Evolutionary conservation across 768 basidiomycete genomes (phyloP), one percentile per base, ranked within the genome.

Genomic region (Amanita rubescens): DNA sequence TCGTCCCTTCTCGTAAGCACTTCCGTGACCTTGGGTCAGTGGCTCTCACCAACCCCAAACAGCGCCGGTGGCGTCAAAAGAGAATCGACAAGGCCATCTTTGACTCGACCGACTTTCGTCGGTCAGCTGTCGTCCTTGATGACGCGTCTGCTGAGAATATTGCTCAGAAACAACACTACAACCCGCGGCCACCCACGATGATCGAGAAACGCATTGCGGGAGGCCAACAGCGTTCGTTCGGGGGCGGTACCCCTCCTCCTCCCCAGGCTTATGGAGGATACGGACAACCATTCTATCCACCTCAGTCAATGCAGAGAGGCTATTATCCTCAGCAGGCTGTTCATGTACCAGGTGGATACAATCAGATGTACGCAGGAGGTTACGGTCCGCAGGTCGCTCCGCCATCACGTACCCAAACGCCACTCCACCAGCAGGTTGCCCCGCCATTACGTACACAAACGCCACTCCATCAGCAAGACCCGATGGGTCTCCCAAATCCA

Each of bases 111-210:
- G 75, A 75, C 9, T 86, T 86, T 74, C 77, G 79, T 49, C 80
- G 82, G 49, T 87, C 86, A 12, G 79, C 77, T n/a, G 62, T 82
- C 14, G 64, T 86, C 20, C 68, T 82, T 20, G 71, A 80, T 44
- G 84, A 85, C 68, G 24, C 69, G 69, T 4, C 70, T 70, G 42
- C 68, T 71, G 42, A 72, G 72, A 53, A 69, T 65, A 7, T 9
- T 7, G 10, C 25, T 15, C 42, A 62, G 69, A 51, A 67, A 68
- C n/a, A n/a, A n/a, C 25, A 72, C 76, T 0, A 72, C 75, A 0
- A 78, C 54, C 79, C 79, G 15, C 76, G 79, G 17, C 80, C 83
- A 1, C 84, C 84, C n/a, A 72, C 75, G 25, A 85, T 85, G 84
- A 74, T 80, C 48, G 77, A 85, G 59, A 71, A 71, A 43, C 76